Evolutionary conservation across 2,329 filamentous ascomycete species (phyloP).

Genomic region (Nothophoma quercina): DNA sequence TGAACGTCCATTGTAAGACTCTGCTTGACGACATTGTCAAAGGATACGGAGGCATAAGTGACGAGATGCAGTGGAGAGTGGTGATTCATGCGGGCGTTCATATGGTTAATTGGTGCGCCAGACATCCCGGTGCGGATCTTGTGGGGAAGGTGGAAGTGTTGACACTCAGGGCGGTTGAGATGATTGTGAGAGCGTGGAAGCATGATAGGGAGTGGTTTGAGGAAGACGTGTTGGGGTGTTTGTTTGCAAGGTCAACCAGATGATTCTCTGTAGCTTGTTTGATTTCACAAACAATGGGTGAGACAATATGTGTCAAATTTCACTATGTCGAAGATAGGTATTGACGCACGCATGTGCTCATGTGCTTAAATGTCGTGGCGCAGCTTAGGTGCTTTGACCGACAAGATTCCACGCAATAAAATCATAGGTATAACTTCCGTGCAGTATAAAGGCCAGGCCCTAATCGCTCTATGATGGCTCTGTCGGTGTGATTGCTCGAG

Average conservation of each 20-base stretch:
- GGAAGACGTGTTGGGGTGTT: background rate
- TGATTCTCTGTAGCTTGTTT: too few species aligned
- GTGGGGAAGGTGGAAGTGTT: background rate
- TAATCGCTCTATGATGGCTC: too few species aligned
- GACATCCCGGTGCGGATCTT: background rate
- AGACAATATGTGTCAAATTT: too few species aligned
- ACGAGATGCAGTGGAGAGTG: background rate
- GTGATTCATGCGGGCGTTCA: background rate
- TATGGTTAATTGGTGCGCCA: slow-evolving; percentile 1
- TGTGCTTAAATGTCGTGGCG: too few species aligned
- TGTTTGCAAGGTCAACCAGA: background rate
- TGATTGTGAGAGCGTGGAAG: background rate
- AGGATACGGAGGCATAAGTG: background rate
- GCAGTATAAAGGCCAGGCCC: too few species aligned
- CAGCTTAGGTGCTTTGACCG: too few species aligned
- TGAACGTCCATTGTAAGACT: background rate
- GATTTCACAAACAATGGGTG: too few species aligned
- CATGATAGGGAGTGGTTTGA: background rate
- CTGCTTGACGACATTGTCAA: background rate
- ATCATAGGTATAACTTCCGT: too few species aligned
- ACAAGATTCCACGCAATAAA: too few species aligned
- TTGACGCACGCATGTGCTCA: too few species aligned
- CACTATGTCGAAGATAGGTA: too few species aligned
- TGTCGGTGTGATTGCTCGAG: too few species aligned
- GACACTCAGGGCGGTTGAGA: background rate